Evolutionary conservation across 306 rosid genomes (phyloP), one percentile per base, ranked within the genome.

Genomic region (Hylodesmum podocarpum): DNA sequence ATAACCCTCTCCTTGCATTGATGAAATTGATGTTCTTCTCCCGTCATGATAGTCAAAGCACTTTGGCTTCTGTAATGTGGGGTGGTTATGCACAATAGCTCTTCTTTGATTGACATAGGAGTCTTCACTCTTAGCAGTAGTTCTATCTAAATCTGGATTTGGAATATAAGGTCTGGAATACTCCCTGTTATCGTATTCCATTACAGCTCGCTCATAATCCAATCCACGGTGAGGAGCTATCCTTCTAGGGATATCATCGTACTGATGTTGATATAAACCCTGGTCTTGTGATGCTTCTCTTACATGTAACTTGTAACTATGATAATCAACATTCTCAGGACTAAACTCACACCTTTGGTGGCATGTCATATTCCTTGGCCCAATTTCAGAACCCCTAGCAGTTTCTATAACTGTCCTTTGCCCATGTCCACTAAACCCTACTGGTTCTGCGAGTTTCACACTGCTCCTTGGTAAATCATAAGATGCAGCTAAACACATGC

Each of bases 211-310:
- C 41, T 80, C 89, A 86, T 90, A 86, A 72, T 83, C 82, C 27
- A 75, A 61, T 72, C 65, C 87, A 70, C 70, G 87, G 70, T 14
- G 87, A 80, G 90, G 84, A 80, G 81, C 89, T 39, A 78, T 66
- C 85, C 80, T 86, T 88, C 88, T 85, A 49, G 78, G 89, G 13
- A 76, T 64, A 59, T 82, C 91, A 77, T 88, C 95, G 72, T 75
- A 85, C 27, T 81, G 82, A 86, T 82, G 78, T 77, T 81, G 82
- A 86, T 82, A 80, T 77, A 51, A 86, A 71, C 15, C 78, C 47
- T 89, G 89, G 80, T 83, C 86, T 18, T 78, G 89, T 28, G 67
- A 61, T 51, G 67, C 66, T 51, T 80, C 83, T 86, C 71, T 71
- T 33, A 39, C 86, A 31, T 65, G 87, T 47, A 77, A 80, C 77